A percentile compares a stretch with the other conserved stretches of the same genome.
These are phyloP conservation scores for Geotrichum ghanense DNA, from an alignment of 805 yeast species.

Conservation along the genomic window DNA sequence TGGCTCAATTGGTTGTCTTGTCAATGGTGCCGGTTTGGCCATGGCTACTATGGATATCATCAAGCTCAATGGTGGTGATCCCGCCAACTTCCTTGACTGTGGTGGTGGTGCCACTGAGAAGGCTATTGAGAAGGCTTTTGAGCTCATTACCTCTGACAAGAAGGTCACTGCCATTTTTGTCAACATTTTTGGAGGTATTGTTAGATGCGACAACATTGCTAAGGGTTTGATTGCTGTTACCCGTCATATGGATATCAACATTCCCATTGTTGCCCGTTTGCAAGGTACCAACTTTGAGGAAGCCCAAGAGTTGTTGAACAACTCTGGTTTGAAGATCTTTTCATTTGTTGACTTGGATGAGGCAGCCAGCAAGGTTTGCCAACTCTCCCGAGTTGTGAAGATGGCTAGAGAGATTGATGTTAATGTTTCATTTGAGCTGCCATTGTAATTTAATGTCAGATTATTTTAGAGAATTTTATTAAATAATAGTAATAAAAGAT, in stretches of 20 bases:
- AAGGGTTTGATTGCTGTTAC: constrained; percentile 94
- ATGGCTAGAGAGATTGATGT: constrained; percentile 39
- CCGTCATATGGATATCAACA: constrained; percentile 76
- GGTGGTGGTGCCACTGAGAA: constrained; percentile 99
- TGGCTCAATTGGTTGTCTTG: constrained; percentile 97
- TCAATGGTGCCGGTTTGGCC: constrained; percentile 99
- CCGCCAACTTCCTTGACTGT: constrained; percentile 98
- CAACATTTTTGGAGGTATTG: constrained; percentile 98
- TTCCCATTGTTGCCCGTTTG: constrained; percentile 95
- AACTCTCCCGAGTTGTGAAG: constrained; percentile 44
- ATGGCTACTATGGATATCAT: constrained; percentile 99
- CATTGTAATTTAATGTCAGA: constrained; percentile 22
- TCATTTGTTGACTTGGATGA: constrained; percentile 88
- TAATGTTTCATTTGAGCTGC: constrained; percentile 38
- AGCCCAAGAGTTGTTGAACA: constrained; percentile 75
- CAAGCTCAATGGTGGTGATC: constrained; percentile 95
- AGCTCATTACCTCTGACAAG: constrained; percentile 79
- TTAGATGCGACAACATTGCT: constrained; percentile 98
- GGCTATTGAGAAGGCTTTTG: constrained; percentile 94
- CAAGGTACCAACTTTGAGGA: constrained; percentile 94
- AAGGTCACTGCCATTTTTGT: constrained; percentile 92
- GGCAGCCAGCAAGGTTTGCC: constrained; percentile 93
- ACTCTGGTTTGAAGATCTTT: constrained; percentile 87
- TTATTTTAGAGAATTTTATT: neutral
- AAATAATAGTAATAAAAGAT: too few relatives aligned